These are phyloP conservation scores for Haplosporangium gracile DNA, from an alignment of 192 early-diverging fungal species.

Conservation along the genomic window DNA sequence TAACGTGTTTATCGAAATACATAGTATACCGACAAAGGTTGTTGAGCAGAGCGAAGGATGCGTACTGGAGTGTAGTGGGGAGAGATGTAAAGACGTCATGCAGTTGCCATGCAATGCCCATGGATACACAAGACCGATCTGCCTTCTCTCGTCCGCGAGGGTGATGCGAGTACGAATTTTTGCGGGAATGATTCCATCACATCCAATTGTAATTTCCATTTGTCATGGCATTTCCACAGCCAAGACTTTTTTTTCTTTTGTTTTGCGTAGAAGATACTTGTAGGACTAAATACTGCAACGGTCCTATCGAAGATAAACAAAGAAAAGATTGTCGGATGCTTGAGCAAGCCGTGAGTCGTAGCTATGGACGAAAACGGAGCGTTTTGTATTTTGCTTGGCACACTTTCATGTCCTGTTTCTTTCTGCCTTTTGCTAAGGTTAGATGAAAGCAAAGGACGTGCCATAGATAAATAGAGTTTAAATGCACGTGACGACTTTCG, in stretches of 20 bases:
- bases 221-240: not conserved
- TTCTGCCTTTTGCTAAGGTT: too few species aligned
- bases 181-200: not conserved
- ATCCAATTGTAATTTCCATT: not conserved
- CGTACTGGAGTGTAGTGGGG: not conserved
- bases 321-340: not conserved
- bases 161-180: not conserved
- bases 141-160: not conserved
- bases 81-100: not conserved
- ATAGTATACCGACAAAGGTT: not conserved
- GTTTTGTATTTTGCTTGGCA: too few species aligned
- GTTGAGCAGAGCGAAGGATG: not conserved
- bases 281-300: not conserved
- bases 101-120: not conserved
- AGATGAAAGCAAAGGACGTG: too few species aligned
- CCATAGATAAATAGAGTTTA: too few species aligned
- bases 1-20: not conserved
- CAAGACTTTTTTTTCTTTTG: not conserved
- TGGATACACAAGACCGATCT: not conserved
- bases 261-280: not conserved
- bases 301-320: not conserved
- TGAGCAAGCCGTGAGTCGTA: not conserved
- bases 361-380: not conserved
- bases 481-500: too few species aligned
- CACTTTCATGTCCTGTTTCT: too few species aligned